Percentiles rank a stretch among this genome's conserved stretches.
phyloP scores from a whole-genome alignment of 352 stramenopile species.

The Pythium aquatile region DNA sequence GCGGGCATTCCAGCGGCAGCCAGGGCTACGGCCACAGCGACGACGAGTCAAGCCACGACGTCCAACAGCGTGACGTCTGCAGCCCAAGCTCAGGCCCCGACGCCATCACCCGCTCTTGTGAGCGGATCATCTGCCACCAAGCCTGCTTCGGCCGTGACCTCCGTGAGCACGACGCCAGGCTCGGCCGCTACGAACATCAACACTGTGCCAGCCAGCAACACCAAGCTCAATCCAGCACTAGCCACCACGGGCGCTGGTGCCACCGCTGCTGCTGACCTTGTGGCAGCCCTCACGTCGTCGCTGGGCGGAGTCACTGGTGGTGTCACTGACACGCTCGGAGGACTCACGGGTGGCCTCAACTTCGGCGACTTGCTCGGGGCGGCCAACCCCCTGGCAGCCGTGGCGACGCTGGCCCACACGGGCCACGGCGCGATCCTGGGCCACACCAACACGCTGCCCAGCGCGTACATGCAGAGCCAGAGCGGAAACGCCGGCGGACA shows the following conservation, averaged over 20 bases:
- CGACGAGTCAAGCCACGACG: too few species aligned
- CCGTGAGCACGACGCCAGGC: background rate
- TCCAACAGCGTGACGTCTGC: background rate
- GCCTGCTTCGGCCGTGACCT: constrained; percentile 1
- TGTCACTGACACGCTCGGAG: background rate
- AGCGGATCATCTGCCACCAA: background rate
- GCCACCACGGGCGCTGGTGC: background rate
- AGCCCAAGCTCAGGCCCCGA: background rate
- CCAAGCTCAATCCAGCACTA: too few species aligned
- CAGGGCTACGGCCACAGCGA: background rate
- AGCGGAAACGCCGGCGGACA: background rate
- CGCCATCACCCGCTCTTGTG: background rate
- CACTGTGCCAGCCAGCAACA: background rate
- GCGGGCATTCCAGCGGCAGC: background rate
- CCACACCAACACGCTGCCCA: background rate
- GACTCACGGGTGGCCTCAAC: background rate
- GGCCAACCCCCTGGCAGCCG: background rate
- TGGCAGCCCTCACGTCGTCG: background rate
- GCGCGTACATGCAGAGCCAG: background rate
- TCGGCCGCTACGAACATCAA: constrained; percentile 11
- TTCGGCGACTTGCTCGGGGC: background rate
- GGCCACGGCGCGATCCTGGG: background rate
- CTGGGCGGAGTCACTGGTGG: background rate
- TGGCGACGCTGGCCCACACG: background rate
- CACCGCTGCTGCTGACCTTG: background rate